A percentile compares a stretch with the other conserved stretches of the same genome.
phyloP scores from a whole-genome alignment of 176 grass and related monocot species.

The Zizania latifolia region DNA sequence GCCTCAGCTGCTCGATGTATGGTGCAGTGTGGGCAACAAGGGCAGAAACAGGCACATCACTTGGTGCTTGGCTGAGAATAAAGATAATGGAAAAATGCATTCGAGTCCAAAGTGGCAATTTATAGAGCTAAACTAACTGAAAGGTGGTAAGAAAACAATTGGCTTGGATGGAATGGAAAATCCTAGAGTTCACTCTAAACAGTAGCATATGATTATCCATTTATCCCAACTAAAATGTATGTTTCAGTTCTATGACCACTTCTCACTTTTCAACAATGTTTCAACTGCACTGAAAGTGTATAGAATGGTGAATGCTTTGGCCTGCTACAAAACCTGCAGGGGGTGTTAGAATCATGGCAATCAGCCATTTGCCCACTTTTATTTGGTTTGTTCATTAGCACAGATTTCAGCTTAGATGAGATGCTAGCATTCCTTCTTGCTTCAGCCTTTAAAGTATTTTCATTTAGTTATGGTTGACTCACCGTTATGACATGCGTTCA shows the following conservation, averaged over 20 bases:
- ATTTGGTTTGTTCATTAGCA: not conserved
- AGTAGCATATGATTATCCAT: not conserved
- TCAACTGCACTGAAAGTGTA: not conserved
- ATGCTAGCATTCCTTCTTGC: not conserved
- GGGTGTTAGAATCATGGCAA: not conserved
- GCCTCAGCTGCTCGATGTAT: not conserved
- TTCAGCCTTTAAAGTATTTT: not conserved
- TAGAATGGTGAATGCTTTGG: not conserved
- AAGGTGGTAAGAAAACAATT: not conserved
- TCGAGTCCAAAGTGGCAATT: not conserved
- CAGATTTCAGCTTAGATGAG: not conserved
- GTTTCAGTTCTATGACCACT: not conserved
- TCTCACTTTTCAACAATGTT: not conserved
- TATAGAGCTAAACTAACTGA: not conserved
- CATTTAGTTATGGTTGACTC: too few species aligned
- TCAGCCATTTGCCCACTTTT: not conserved
- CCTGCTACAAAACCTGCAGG: not conserved
- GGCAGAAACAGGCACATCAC: not conserved
- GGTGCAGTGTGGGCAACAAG: not conserved
- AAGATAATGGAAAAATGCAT: not conserved
- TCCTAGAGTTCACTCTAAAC: not conserved
- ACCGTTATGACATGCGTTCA: too few species aligned
- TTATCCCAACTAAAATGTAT: not conserved
- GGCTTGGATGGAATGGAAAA: not conserved
- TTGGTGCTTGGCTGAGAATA: not conserved